Percentiles rank a stretch among this genome's conserved stretches.
These are phyloP conservation scores for Pontederia paniculata DNA, from an alignment of 176 grass and related monocot genomes.

Conservation along the genomic window DNA sequence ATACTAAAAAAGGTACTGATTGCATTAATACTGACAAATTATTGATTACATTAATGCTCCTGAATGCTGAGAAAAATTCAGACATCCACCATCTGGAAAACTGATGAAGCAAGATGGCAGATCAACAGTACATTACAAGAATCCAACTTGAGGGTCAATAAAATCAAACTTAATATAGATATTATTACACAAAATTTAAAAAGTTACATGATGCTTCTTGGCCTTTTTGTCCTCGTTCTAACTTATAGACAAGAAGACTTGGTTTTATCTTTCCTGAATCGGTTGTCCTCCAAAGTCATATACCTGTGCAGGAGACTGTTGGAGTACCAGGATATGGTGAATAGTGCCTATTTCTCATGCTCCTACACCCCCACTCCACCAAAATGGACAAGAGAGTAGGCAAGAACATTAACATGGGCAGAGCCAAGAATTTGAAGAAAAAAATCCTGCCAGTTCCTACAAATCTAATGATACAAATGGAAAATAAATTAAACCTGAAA, in stretches of 20 bases:
- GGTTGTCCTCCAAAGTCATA: neutral
- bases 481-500: neutral
- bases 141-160: no score
- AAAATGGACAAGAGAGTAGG: slow-evolving; percentile 1
- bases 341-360: neutral
- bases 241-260: slow-evolving; percentile 5
- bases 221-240: neutral
- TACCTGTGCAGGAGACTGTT: neutral
- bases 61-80: no score
- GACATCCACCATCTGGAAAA: no score
- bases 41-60: no score
- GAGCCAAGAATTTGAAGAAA: neutral
- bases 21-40: no score
- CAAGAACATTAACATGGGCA: neutral
- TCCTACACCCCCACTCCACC: neutral
- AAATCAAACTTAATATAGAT: neutral
- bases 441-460: neutral
- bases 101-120: no score
- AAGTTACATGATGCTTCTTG: slow-evolving; percentile 1
- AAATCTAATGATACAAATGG: neutral
- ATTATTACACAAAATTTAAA: neutral
- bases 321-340: neutral
- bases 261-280: neutral
- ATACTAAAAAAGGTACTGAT: no score
- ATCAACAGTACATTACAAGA: no score